A percentile compares a stretch with the other conserved stretches of the same genome.
phyloP scores from a whole-genome alignment of 2,329 filamentous ascomycete species.

The Onygenales sp. region DNA sequence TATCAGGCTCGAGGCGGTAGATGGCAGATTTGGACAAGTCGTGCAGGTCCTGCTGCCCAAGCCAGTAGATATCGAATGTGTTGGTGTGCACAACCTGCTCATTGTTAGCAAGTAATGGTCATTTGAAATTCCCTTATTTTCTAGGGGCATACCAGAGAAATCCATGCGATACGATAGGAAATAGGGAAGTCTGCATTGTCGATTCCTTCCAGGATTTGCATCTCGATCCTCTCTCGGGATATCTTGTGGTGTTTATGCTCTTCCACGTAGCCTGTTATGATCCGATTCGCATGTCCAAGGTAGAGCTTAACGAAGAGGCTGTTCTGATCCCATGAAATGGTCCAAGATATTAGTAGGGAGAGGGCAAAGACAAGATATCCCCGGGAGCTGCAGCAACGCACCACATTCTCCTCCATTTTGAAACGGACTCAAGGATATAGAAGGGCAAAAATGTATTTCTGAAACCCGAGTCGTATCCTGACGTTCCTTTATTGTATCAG shows the following conservation, averaged over 20 bases:
- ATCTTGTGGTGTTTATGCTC: slow-evolving; percentile 10
- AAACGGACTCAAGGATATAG: too few species aligned
- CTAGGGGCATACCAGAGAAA: slow-evolving; percentile 13
- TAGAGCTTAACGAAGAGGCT: slow-evolving; percentile 14
- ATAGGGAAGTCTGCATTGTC: slow-evolving; percentile 14
- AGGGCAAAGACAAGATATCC: too few species aligned
- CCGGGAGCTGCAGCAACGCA: background rate
- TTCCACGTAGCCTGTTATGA: slow-evolving; percentile 10
- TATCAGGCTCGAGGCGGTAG: slow-evolving; percentile 10
- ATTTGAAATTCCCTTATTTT: background rate
- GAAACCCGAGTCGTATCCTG: background rate
- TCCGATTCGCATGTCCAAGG: slow-evolving; percentile 12
- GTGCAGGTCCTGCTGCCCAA: slow-evolving; percentile 11
- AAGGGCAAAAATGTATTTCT: background rate
- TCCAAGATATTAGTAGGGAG: too few species aligned
- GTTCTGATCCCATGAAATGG: background rate
- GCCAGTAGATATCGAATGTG: slow-evolving; percentile 18
- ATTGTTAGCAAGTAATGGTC: background rate
- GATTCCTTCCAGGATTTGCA: slow-evolving; percentile 13
- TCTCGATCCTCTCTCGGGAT: slow-evolving; percentile 16
- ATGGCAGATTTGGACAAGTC: slow-evolving; percentile 10
- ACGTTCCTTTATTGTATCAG: too few species aligned
- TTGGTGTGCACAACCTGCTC: slow-evolving; percentile 15
- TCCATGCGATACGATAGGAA: slow-evolving; percentile 15
- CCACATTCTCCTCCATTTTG: background rate